These are phyloP conservation scores for Cetradonia linearis DNA, from an alignment of 495 filamentous ascomycete species.

Conservation along the genomic window DNA sequence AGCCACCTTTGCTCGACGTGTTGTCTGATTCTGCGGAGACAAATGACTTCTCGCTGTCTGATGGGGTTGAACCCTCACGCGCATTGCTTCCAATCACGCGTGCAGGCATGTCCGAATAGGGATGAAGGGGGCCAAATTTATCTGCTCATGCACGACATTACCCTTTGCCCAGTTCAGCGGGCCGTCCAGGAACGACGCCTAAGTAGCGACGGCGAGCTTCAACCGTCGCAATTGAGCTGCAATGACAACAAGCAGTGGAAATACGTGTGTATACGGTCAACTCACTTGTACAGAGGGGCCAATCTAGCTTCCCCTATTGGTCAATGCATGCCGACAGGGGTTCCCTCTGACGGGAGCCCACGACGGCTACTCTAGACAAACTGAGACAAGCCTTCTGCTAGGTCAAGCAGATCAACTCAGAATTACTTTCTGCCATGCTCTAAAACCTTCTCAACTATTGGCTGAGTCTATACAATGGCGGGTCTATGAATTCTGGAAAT, in stretches of 20 bases:
- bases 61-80: conserved; percentile 15
- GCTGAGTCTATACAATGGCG: background rate
- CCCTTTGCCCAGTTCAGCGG: background rate
- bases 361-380: conserved; percentile 1
- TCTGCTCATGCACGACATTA: conserved; percentile 4
- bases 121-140: background rate
- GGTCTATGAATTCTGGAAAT: background rate
- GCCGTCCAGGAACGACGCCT: background rate
- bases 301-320: conserved; percentile 3
- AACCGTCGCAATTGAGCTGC: background rate
- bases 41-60: conserved; percentile 20
- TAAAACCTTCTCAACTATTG: background rate
- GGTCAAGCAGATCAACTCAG: background rate
- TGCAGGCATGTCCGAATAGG: conserved; percentile 15
- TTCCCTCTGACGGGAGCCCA: background rate
- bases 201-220: background rate
- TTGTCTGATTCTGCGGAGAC: conserved; percentile 22
- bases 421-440: background rate
- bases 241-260: background rate
- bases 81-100: conserved; percentile 8
- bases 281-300: conserved; percentile 1
- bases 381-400: conserved; percentile 4
- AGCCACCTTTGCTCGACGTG: conserved; percentile 14
- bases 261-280: background rate
- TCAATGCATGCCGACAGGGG: conserved; percentile 5